Conservation (phyloP, 73 alveolate genomes). For the Tetrahymena elliotti region DNA sequence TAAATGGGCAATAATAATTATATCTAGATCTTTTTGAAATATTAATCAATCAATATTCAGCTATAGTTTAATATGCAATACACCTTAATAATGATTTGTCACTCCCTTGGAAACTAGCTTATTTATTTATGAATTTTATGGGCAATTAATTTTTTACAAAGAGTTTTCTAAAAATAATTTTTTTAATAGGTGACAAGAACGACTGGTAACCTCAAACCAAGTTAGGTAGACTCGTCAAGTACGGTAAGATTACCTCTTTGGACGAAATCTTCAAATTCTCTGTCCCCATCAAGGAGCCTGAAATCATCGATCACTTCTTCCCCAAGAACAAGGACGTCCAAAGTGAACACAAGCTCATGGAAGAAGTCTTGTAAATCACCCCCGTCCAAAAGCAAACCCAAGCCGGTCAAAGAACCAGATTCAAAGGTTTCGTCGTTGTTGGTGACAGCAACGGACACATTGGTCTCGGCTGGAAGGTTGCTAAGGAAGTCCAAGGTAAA, state of each 20-base stretch:
- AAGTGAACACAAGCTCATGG: slow-evolving; percentile 85
- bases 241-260: slow-evolving; percentile 86
- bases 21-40: background rate
- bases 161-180: background rate
- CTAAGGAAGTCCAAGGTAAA: slow-evolving; percentile 92
- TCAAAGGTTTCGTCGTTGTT: slow-evolving; percentile 98
- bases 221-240: slow-evolving; percentile 98
- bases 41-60: no score
- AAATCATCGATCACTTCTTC: slow-evolving; percentile 62
- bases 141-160: background rate
- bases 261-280: slow-evolving; percentile 99
- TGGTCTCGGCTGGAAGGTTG: slow-evolving; percentile 99
- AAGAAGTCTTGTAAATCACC: slow-evolving; percentile 97
- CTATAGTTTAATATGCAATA: no score
- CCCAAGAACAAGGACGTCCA: slow-evolving; percentile 66
- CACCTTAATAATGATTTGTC: no score
- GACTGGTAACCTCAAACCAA: slow-evolving; percentile 98
- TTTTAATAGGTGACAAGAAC: slow-evolving; percentile 74
- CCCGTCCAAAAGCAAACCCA: slow-evolving; percentile 99
- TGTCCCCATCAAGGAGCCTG: slow-evolving; percentile 98
- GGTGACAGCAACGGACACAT: slow-evolving; percentile 99
- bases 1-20: background rate
- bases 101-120: no score
- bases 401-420: slow-evolving; percentile 99
- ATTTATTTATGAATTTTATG: background rate